Conservation (phyloP, 2,329 filamentous ascomycete species). For the Colletotrichum caudatum region DNA sequence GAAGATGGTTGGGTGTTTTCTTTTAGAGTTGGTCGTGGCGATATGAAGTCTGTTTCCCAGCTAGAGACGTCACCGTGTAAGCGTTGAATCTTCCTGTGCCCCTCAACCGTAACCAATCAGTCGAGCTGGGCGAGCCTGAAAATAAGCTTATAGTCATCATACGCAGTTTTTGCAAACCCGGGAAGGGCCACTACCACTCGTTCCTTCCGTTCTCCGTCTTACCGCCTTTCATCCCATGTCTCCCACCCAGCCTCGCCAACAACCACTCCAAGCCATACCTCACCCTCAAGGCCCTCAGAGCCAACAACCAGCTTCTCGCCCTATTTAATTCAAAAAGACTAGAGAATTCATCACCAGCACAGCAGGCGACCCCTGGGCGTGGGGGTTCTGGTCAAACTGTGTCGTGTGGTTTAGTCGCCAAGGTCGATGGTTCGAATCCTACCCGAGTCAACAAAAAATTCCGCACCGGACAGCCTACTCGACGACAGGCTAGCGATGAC, state of each 20-base stretch:
- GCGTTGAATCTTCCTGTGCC: background rate
- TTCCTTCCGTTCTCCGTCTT: background rate
- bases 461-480: background rate
- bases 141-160: background rate
- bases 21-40: background rate
- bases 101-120: no score
- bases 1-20: background rate
- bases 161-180: background rate
- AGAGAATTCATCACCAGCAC: background rate
- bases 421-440: constrained; percentile 9
- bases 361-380: background rate
- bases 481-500: background rate
- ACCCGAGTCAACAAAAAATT: background rate
- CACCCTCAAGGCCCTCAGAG: background rate
- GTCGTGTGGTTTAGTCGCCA: background rate
- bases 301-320: background rate
- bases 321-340: background rate
- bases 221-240: constrained; percentile 7
- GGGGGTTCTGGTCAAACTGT: constrained; percentile 14
- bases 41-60: no score
- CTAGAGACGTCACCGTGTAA: background rate
- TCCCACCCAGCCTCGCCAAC: background rate
- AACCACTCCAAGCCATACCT: background rate
- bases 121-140: background rate
- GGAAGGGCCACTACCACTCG: background rate